Percentiles rank a stretch among this genome's conserved stretches.
Evolutionary conservation across 2,329 filamentous ascomycete species (phyloP).

Genomic region (Samsoniella hepiali): DNA sequence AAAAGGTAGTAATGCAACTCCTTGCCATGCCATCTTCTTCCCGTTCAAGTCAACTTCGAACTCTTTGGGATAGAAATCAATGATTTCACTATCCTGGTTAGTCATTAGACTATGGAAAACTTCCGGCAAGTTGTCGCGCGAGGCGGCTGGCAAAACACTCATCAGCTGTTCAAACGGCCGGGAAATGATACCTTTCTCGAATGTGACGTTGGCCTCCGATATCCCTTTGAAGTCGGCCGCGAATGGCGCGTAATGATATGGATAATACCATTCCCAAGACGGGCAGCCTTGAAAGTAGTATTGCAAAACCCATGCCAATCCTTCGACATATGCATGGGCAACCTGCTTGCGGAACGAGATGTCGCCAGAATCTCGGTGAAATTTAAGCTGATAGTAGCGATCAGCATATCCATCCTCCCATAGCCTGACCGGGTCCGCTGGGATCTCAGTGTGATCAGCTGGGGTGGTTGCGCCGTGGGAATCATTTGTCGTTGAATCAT

Average conservation of each 20-base stretch:
- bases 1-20: constrained; percentile 88
- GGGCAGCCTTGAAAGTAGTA: constrained; percentile 99
- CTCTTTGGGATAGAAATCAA: constrained; percentile 95
- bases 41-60: constrained; percentile 93
- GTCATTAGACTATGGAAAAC: constrained; percentile 91
- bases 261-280: constrained; percentile 99
- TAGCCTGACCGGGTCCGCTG: constrained; percentile 77
- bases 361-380: constrained; percentile 77
- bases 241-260: constrained; percentile 97
- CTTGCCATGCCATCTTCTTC: constrained; percentile 98
- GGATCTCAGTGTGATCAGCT: constrained; percentile 51
- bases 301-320: constrained; percentile 87
- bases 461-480: constrained; percentile 44
- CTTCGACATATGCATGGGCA: constrained; percentile 87
- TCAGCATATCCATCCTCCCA: constrained; percentile 97
- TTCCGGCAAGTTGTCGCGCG: constrained; percentile 83
- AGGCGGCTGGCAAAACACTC: constrained; percentile 93
- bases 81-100: constrained; percentile 81
- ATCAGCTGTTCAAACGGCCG: constrained; percentile 95
- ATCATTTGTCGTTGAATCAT: constrained; percentile 57
- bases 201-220: constrained; percentile 72
- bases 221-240: constrained; percentile 90
- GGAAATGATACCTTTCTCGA: constrained; percentile 81
- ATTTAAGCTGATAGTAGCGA: constrained; percentile 96
- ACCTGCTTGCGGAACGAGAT: constrained; percentile 85